Evolutionary conservation across 2,329 filamentous ascomycete species (phyloP), one percentile per base, ranked within the genome.

Genomic region (Emmonsia crescens): DNA sequence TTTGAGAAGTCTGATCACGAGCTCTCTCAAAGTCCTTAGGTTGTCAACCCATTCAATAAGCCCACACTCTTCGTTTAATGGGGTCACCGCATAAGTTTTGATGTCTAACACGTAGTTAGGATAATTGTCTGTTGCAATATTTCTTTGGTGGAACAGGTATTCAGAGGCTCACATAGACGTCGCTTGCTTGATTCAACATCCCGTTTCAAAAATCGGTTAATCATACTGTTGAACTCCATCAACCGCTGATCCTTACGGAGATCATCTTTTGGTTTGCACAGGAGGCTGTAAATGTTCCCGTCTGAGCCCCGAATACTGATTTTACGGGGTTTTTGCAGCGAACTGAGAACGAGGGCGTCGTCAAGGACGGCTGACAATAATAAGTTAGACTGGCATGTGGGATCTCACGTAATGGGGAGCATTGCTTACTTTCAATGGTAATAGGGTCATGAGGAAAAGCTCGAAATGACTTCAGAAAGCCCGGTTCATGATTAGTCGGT

Each of bases 141-240:
- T 14, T 14, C 8, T 24, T 38, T 33, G 5, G 12, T 27, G 24
- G 5, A 49, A 21, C 12, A 9, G 44, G 21, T 16, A 16, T 16
- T 21, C 12, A 29, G 29, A 19, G 31, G 68, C 77, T 66, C 71
- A 79, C 77, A 96, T 61, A 99, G 82, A 66, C 94, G 89, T 19
- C 94, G 85, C 72, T 90, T 89, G 74, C 89, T 95, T 19, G 91
- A 89, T 71, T 96, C 92, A 1, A 92, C 87, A 69, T 97, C 92
- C 64, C 89, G 86, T 72, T 96, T 96, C 61, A 99, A 77, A 2
- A 93, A 91, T 63, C 94, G 84, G 73, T 99, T 99, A 78, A 99
- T 97, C 84, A 97, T 94, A 54, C 88, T 86, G 73, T 97, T 99
- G 80, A 99, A 99, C 72, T 99, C 95, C 92, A 99, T 99, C 24